Evolutionary conservation across 2,329 filamentous ascomycete species (phyloP).

Genomic region (Fusarium hainanense): DNA sequence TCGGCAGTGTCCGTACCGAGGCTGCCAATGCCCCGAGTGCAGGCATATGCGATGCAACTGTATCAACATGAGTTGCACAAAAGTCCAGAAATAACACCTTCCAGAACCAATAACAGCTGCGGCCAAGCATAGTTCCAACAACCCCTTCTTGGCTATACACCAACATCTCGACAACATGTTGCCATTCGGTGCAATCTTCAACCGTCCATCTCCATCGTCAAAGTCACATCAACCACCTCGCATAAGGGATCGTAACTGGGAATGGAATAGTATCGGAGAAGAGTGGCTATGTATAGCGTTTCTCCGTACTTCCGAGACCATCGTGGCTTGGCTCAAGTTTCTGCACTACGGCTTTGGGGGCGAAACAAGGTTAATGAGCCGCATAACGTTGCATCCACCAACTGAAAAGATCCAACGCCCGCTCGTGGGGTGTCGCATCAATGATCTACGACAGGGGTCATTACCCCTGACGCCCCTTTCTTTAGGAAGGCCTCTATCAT

Average conservation of each 20-base stretch:
- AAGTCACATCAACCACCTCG: neutral
- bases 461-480: neutral
- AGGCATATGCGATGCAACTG: slow-evolving; percentile 1
- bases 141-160: neutral
- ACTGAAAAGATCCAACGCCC: neutral
- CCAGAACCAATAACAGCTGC: slow-evolving; percentile 2
- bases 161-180: neutral
- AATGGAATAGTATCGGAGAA: slow-evolving; percentile 13
- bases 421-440: slow-evolving; percentile 8
- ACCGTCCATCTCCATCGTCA: neutral
- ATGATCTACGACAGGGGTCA: slow-evolving; percentile 1
- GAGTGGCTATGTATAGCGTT: neutral
- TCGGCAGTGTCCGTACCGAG: slow-evolving; percentile 3
- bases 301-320: slow-evolving; percentile 1
- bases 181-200: slow-evolving; percentile 7
- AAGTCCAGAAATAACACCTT: slow-evolving; percentile 5
- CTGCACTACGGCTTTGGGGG: neutral
- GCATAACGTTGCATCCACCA: slow-evolving; percentile 13
- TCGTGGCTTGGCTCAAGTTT: neutral
- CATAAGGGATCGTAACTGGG: neutral
- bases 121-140: neutral
- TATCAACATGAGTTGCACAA: neutral
- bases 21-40: neutral
- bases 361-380: neutral
- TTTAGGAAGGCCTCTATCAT: neutral